Conservation (phyloP, 495 filamentous ascomycete species). For the Hypoxylon lienhwacheense region DNA sequence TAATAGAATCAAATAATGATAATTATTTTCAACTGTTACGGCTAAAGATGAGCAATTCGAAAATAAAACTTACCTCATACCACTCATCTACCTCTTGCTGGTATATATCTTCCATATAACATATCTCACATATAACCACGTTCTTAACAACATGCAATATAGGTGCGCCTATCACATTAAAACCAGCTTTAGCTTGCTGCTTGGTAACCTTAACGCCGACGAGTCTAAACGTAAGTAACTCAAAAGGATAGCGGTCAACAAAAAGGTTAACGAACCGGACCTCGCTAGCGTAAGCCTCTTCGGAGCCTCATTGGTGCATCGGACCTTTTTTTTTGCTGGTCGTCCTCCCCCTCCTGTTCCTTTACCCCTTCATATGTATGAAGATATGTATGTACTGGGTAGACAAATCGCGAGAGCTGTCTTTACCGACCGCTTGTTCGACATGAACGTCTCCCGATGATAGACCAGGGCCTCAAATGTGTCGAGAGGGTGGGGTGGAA, state of each 20-base stretch:
- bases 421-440: constrained; percentile 1
- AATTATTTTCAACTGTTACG: no score
- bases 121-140: background rate
- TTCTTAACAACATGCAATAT: background rate
- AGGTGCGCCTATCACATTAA: background rate
- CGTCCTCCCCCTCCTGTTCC: background rate
- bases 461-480: no score
- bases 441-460: background rate
- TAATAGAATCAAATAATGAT: background rate
- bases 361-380: constrained; percentile 10
- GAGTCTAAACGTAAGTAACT: background rate
- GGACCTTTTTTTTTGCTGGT: background rate
- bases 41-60: no score
- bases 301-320: constrained; percentile 26
- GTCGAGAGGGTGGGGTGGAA: background rate
- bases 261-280: background rate
- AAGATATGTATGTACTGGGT: no score
- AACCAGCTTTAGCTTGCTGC: constrained; percentile 5
- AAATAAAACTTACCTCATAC: no score
- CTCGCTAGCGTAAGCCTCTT: constrained; percentile 12
- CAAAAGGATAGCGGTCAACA: background rate
- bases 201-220: constrained; percentile 21
- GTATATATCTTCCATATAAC: no score
- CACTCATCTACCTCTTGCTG: no score
- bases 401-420: background rate